Evolutionary conservation across 208 protist genomes (phyloP).

Genomic region (Leishmania arabica): DNA sequence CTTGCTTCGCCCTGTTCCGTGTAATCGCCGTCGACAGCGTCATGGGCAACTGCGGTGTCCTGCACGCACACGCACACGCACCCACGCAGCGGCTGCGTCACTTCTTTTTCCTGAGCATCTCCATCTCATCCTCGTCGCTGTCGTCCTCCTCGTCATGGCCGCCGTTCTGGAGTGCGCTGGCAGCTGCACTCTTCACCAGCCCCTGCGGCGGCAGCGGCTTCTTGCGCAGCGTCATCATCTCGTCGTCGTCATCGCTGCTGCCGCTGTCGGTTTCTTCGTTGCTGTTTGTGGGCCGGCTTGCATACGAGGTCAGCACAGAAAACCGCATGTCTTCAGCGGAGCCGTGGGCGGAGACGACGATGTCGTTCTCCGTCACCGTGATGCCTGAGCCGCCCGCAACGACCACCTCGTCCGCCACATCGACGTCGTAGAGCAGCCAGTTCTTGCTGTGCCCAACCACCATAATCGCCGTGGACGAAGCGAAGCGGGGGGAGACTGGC

Average conservation of each 20-base stretch:
- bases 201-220: neutral
- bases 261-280: conserved; percentile 9
- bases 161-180: neutral
- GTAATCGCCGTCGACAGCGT: neutral
- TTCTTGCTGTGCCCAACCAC: conserved; percentile 50
- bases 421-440: conserved; percentile 71
- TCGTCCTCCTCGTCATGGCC: conserved; percentile 30
- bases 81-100: neutral
- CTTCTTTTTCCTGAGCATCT: conserved; percentile 26
- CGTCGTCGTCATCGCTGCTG: conserved; percentile 28
- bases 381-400: conserved; percentile 13
- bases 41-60: neutral
- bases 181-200: neutral
- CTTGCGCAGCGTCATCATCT: conserved; percentile 37
- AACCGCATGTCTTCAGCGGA: conserved; percentile 11
- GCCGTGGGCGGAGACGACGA: conserved; percentile 20
- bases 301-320: conserved; percentile 7
- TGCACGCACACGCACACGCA: neutral
- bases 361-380: conserved; percentile 35
- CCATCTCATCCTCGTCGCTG: conserved; percentile 54
- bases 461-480: conserved; percentile 19
- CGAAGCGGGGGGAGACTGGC: conserved; percentile 1
- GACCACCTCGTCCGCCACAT: conserved; percentile 17
- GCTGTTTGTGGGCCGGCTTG: neutral
- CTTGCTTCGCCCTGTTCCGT: neutral